These are phyloP conservation scores for Ambrosiella beaveri DNA, from an alignment of 2,329 filamentous ascomycete species.

Conservation along the genomic window DNA sequence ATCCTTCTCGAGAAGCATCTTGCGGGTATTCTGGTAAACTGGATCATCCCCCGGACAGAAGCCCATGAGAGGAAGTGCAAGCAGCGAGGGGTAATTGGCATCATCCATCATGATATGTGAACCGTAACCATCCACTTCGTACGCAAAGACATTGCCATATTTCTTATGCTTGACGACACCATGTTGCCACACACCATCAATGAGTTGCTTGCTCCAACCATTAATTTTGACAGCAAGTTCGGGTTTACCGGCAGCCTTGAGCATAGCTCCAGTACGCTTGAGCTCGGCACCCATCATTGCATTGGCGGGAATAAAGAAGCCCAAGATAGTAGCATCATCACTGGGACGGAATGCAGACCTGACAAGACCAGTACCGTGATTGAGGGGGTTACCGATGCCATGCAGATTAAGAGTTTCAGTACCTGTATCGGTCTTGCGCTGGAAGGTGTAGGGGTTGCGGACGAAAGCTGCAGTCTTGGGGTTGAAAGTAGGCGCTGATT, in stretches of 20 bases:
- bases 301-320: slow-evolving; percentile 89
- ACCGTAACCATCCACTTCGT: slow-evolving; percentile 76
- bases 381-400: slow-evolving; percentile 83
- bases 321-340: slow-evolving; percentile 85
- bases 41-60: slow-evolving; percentile 48
- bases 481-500: slow-evolving; percentile 69
- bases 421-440: slow-evolving; percentile 58
- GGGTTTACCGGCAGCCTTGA: slow-evolving; percentile 42
- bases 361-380: slow-evolving; percentile 65
- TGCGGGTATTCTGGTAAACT: slow-evolving; percentile 76
- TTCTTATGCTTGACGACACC: slow-evolving; percentile 61
- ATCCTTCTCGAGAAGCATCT: slow-evolving; percentile 50
- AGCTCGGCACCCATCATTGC: slow-evolving; percentile 92
- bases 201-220: slow-evolving; percentile 43
- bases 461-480: slow-evolving; percentile 43
- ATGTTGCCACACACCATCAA: slow-evolving; percentile 66
- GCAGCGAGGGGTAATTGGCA: slow-evolving; percentile 67
- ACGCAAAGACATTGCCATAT: slow-evolving; percentile 68
- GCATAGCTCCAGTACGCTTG: slow-evolving; percentile 50
- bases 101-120: slow-evolving; percentile 76
- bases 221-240: slow-evolving; percentile 38
- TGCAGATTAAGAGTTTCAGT: slow-evolving; percentile 77
- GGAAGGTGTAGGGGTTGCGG: slow-evolving; percentile 74
- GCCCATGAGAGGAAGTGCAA: slow-evolving; percentile 63
- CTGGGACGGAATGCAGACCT: slow-evolving; percentile 87